Percentiles rank a stretch among this genome's conserved stretches.
These are phyloP conservation scores for Entomortierella parvispora DNA, from an alignment of 192 early-diverging fungal species.

Conservation along the genomic window DNA sequence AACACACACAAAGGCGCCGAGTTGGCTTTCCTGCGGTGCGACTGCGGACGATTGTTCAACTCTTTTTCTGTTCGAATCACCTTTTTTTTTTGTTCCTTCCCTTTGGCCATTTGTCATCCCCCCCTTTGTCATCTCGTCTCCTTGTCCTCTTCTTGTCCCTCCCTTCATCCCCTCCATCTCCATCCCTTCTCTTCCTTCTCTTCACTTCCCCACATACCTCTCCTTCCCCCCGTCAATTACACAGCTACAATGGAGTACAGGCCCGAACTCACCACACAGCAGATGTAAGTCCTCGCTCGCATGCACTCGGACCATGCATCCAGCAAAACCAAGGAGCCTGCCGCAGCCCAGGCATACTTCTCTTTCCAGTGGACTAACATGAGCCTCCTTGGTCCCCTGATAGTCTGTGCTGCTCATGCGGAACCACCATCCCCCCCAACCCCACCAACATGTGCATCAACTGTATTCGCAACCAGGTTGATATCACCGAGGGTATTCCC, in stretches of 20 bases:
- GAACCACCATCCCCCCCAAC: slow-evolving; percentile 93
- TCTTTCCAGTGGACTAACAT: not conserved
- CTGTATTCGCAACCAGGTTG: slow-evolving; percentile 96
- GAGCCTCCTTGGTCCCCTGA: not conserved
- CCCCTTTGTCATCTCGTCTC: not conserved
- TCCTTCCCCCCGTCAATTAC: not conserved
- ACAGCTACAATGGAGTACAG: slow-evolving; percentile 58
- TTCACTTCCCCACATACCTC: not conserved
- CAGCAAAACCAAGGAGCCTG: not conserved
- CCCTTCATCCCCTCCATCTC: not conserved
- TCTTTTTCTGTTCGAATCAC: too few species aligned
- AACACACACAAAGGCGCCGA: too few species aligned
- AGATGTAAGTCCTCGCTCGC: slow-evolving; percentile 54
- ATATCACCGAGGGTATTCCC: slow-evolving; percentile 97
- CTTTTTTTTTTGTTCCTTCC: not conserved
- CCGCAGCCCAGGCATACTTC: not conserved
- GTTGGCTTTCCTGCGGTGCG: too few species aligned
- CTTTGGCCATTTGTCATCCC: not conserved
- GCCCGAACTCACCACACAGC: slow-evolving; percentile 62
- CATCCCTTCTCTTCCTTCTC: not conserved
- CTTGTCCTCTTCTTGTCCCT: not conserved
- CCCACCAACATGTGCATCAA: slow-evolving; percentile 98
- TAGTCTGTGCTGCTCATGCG: slow-evolving; percentile 92
- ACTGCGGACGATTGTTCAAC: too few species aligned
- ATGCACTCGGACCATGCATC: not conserved